A percentile compares a stretch with the other conserved stretches of the same genome.
phyloP scores from a whole-genome alignment of 768 basidiomycete genomes.

The Termitomyces sp. region DNA sequence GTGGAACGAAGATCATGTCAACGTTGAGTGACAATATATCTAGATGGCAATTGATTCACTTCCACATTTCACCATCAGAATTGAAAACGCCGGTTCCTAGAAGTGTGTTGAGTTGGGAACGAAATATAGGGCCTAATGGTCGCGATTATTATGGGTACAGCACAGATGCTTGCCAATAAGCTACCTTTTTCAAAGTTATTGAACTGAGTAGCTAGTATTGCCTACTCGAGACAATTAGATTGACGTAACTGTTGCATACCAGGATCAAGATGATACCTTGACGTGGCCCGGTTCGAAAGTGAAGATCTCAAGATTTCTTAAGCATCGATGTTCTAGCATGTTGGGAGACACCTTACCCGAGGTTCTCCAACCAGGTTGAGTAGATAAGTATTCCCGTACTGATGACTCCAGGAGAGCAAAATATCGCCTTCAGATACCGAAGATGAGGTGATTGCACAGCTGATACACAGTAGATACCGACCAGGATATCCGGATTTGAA shows the following conservation, averaged over 20 bases:
- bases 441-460: background rate
- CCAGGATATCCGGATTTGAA: constrained; percentile 21
- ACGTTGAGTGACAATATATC: background rate
- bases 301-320: constrained; percentile 23
- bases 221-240: background rate
- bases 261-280: constrained; percentile 19
- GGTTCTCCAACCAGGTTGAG: constrained; percentile 23
- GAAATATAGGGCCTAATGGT: constrained; percentile 20
- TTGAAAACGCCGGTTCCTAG: constrained; percentile 58
- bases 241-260: background rate
- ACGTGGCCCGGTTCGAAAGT: constrained; percentile 42
- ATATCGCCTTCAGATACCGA: constrained; percentile 18
- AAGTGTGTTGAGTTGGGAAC: constrained; percentile 24
- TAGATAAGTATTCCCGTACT: constrained; percentile 19
- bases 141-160: background rate
- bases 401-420: constrained; percentile 17
- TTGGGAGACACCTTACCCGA: constrained; percentile 15
- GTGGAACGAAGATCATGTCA: constrained; percentile 1
- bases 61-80: constrained; percentile 65
- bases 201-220: constrained; percentile 42
- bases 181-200: constrained; percentile 39
- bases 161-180: background rate
- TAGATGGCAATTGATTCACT: constrained; percentile 24
- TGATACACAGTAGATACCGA: constrained; percentile 3
- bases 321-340: background rate